Percentiles rank a stretch among this genome's conserved stretches.
phyloP scores from a whole-genome alignment of 257 asterid genomes.

The Perilla frutescens region DNA sequence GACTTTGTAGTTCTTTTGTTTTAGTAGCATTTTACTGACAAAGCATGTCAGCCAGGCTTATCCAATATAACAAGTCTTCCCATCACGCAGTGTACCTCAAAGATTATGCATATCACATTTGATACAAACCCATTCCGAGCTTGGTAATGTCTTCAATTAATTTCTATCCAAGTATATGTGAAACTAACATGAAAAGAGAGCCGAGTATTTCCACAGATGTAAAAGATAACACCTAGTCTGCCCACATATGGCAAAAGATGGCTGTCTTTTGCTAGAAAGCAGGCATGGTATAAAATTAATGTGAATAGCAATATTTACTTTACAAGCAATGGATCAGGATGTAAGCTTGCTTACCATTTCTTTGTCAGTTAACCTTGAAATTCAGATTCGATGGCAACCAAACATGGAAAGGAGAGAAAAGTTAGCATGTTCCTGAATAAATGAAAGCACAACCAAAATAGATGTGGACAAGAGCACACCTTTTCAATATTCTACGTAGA shows the following conservation, averaged over 20 bases:
- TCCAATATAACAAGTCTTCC: constrained; percentile 19
- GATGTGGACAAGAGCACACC: constrained; percentile 49
- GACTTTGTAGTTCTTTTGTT: background rate
- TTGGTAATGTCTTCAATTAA: constrained; percentile 11
- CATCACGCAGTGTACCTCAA: constrained; percentile 5
- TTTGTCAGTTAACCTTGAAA: constrained; percentile 76
- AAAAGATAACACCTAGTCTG: constrained; percentile 15
- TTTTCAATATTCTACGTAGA: constrained; percentile 79
- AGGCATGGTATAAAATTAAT: constrained; percentile 20
- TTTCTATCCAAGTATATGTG: constrained; percentile 14
- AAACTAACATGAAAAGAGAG: constrained; percentile 17
- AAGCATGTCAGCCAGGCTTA: constrained; percentile 7
- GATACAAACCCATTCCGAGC: background rate
- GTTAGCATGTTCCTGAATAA: constrained; percentile 37
- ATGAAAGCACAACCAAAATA: constrained; percentile 23
- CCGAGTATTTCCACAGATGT: background rate
- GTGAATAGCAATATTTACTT: constrained; percentile 4
- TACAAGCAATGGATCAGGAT: constrained; percentile 30
- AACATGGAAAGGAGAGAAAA: constrained; percentile 33
- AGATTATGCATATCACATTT: constrained; percentile 14
- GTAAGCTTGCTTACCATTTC: constrained; percentile 71
- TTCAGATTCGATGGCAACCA: constrained; percentile 33
- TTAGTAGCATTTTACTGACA: constrained; percentile 5
- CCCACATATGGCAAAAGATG: constrained; percentile 19
- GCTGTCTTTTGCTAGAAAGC: constrained; percentile 3